phyloP scores from a whole-genome alignment of 192 early-diverging fungal species.

The Umbelopsis sp. region DNA sequence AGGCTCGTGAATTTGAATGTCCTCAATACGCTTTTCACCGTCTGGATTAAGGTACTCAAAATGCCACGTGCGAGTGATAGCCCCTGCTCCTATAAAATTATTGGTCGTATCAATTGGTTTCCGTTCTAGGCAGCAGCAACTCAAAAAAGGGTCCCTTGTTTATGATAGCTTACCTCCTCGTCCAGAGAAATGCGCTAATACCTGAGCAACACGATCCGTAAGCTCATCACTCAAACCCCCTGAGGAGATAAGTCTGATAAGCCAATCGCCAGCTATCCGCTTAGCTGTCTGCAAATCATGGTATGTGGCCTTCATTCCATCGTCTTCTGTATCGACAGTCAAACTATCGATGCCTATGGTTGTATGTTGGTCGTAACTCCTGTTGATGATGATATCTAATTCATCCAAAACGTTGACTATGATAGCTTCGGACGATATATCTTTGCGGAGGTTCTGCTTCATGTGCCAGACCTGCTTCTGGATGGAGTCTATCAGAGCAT shows the following conservation, averaged over 20 bases:
- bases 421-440: not conserved
- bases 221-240: conserved; percentile 18
- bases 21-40: conserved; percentile 12
- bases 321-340: conserved; percentile 6
- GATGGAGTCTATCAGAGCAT: conserved; percentile 1
- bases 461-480: not conserved
- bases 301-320: conserved; percentile 9
- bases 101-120: not conserved
- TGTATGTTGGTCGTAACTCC: conserved; percentile 13
- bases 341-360: not conserved
- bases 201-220: conserved; percentile 31
- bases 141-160: not conserved
- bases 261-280: conserved; percentile 1
- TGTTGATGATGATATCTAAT: not conserved
- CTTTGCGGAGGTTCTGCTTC: not conserved
- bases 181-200: conserved; percentile 41
- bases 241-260: conserved; percentile 25
- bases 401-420: not conserved
- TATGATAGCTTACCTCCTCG: conserved; percentile 34
- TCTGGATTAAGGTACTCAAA: conserved; percentile 29
- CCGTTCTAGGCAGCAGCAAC: no score
- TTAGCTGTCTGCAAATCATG: conserved; percentile 25
- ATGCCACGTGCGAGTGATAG: conserved; percentile 42
- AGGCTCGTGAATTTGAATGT: conserved; percentile 49
- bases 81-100: conserved; percentile 30